Evolutionary conservation across 1,139 yeast species (phyloP).

Genomic region (Suhomyces chickasaworum): DNA sequence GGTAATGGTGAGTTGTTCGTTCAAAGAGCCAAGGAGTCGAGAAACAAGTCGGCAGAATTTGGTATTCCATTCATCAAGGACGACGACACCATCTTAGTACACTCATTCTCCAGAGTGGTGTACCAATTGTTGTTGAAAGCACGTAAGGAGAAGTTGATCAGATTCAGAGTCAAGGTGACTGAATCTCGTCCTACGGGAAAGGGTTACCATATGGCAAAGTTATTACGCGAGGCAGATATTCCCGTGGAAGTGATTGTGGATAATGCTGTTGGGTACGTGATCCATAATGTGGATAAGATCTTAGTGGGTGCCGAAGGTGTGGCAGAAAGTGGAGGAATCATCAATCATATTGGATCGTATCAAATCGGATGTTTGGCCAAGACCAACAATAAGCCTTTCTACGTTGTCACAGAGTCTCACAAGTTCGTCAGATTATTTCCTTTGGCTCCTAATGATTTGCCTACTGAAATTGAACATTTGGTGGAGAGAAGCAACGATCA

Average conservation of each 20-base stretch:
- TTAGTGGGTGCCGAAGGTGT: conserved; percentile 99
- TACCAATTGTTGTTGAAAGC: conserved; percentile 75
- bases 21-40: conserved; percentile 86
- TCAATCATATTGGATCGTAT: conserved; percentile 92
- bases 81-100: conserved; percentile 88
- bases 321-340: conserved; percentile 97
- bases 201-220: conserved; percentile 74
- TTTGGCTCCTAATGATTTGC: conserved; percentile 88
- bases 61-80: conserved; percentile 91
- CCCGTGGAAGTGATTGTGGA: conserved; percentile 92
- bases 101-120: conserved; percentile 92
- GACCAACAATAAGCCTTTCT: conserved; percentile 87
- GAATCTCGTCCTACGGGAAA: conserved; percentile 88
- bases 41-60: conserved; percentile 83
- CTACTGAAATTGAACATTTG: conserved; percentile 53
- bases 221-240: conserved; percentile 73
- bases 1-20: conserved; percentile 93
- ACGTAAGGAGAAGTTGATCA: conserved; percentile 62
- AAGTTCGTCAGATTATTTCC: conserved; percentile 97
- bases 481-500: conserved; percentile 28
- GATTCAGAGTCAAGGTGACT: conserved; percentile 90
- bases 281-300: conserved; percentile 89
- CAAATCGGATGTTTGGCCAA: conserved; percentile 94
- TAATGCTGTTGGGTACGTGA: conserved; percentile 86
- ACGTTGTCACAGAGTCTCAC: conserved; percentile 93